Evolutionary conservation across 495 filamentous ascomycete species (phyloP), one percentile per base, ranked within the genome.

Genomic region (Neurospora cerealis): DNA sequence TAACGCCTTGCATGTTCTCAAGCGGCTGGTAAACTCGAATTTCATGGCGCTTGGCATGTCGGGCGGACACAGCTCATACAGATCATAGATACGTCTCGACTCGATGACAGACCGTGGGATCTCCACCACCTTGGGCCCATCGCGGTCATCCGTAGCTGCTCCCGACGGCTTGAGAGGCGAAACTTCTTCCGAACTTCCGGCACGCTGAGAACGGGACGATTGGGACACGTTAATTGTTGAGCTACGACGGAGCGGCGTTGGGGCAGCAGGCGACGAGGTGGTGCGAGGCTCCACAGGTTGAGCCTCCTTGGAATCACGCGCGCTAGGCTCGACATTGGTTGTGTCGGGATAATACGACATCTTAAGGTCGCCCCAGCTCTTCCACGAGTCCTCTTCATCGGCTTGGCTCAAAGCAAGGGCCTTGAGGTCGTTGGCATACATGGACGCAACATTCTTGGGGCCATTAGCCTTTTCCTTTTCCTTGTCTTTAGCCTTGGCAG

Each of bases 21-120:
- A 80, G 28, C 91, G 91, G 74, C 93, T 89, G n/a, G 98, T 88
- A 32, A 96, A 86, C 73, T 97, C 95, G 80, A 96, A 98, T 74
- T 92, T 89, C 1, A 88, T 85, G 54, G 92, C 88, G 42, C 89
- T 84, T 4, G 95, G 93, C 69, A 97, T 79, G 41, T 92, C 89
- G 9, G 86, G 78, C 4, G 93, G 80, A 41, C 89, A 87, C 4
- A 85, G 84, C 4, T 86, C 86, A 42, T 98, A 80, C 40, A 97
- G 84, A 38, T 92, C 88, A 75, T 95, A 91, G 38, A 90, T 80
- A 7, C 89, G 86, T 0, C 85, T 83, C 10, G 88, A 85, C 46
- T 87, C 83, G 46, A 98, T 83, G 37, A 87, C 87, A 19, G 88
- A 86, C 74, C 89, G 85, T 10, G 93, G 86, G 38, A 98, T 84